A percentile compares a stretch with the other conserved stretches of the same genome.
Conservation (phyloP, 78 protist genomes). For the Speleostelium caveatum region DNA sequence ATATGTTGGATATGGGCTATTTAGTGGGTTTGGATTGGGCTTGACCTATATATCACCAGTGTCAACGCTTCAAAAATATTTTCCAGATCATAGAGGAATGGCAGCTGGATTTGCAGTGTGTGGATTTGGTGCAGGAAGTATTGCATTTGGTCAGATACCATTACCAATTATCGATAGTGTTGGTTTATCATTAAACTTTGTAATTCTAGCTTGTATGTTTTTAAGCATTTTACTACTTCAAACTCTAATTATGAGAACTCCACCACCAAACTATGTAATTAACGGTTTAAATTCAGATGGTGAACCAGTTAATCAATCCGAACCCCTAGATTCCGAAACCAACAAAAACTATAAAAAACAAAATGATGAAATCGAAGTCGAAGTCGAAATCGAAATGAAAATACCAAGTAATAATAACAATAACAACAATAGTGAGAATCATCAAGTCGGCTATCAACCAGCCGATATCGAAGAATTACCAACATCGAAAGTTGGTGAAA, state of each 20-base stretch:
- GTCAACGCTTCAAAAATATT: conserved; percentile 85
- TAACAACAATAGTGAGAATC: neutral
- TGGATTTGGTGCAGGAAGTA: conserved; percentile 85
- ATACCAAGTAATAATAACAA: neutral
- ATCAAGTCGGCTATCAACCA: neutral
- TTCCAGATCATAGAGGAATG: conserved; percentile 78
- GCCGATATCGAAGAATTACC: neutral
- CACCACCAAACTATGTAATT: conserved; percentile 35
- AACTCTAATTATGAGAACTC: conserved; percentile 41
- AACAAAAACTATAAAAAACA: neutral
- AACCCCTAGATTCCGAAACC: neutral
- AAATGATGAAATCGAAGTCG: neutral
- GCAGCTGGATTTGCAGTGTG: conserved; percentile 84
- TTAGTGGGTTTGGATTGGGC: conserved; percentile 82
- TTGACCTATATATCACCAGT: conserved; percentile 81
- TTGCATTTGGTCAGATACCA: conserved; percentile 11
- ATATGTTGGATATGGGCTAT: conserved; percentile 80
- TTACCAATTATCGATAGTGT: conserved; percentile 38
- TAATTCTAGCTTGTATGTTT: conserved; percentile 54
- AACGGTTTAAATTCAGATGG: conserved; percentile 4
- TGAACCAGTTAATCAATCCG: too few relatives aligned
- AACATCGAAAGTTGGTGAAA: neutral
- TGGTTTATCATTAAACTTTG: conserved; percentile 40
- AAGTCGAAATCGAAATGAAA: neutral
- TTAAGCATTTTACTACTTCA: neutral